Conservation (phyloP, 2,329 filamentous ascomycete genomes). For the Aureobasidium subglaciale region DNA sequence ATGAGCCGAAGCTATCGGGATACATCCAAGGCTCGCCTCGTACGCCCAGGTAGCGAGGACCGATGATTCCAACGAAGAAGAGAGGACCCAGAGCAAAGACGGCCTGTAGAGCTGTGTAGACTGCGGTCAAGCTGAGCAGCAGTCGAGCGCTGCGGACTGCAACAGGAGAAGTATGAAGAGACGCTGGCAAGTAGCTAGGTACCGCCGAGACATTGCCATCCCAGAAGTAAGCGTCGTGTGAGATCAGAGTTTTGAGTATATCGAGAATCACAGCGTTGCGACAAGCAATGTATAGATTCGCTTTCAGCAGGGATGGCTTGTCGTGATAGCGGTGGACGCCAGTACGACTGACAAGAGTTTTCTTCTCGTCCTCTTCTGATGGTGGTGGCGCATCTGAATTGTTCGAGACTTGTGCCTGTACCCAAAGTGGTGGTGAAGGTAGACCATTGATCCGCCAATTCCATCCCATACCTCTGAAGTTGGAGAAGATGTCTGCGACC, state of each 20-base stretch:
- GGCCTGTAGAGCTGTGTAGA: constrained; percentile 55
- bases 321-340: constrained; percentile 33
- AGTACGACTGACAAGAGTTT: constrained; percentile 22
- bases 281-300: constrained; percentile 37
- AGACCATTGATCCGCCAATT: constrained; percentile 49
- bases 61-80: constrained; percentile 52
- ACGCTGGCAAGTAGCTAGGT: constrained; percentile 40
- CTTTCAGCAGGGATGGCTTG: constrained; percentile 28
- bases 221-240: constrained; percentile 73
- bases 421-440: constrained; percentile 35
- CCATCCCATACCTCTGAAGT: constrained; percentile 55
- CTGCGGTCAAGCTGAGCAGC: constrained; percentile 46
- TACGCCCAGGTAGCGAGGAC: constrained; percentile 53
- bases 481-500: constrained; percentile 50
- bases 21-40: constrained; percentile 57
- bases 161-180: constrained; percentile 28
- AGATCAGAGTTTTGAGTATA: constrained; percentile 58
- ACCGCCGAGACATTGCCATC: constrained; percentile 35
- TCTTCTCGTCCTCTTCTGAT: constrained; percentile 11
- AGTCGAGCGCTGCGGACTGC: constrained; percentile 52
- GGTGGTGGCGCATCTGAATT: constrained; percentile 21
- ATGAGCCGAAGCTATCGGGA: constrained; percentile 49
- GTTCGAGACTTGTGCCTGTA: constrained; percentile 32
- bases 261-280: constrained; percentile 63
- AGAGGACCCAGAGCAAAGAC: constrained; percentile 57